Evolutionary conservation across 129 eudicot species (phyloP), one percentile per base, ranked within the genome.

Genomic region (Pseudognaphalium luteoalbum): DNA sequence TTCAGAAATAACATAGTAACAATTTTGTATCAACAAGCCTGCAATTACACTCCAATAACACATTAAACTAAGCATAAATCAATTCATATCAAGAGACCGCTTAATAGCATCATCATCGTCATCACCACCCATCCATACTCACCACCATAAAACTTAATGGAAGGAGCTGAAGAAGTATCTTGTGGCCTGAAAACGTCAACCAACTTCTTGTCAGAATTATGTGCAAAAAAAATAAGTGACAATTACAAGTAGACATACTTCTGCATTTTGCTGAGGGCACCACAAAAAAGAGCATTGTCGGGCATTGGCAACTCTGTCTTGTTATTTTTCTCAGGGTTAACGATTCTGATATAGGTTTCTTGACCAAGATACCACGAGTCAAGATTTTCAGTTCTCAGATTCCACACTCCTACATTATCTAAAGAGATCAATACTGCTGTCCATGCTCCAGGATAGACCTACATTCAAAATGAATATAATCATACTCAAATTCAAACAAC

Each of bases 401-500:
- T 92, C 97, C 97, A 92, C 20, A 89, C 80, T 79, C 97, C 97
- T 30, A 89, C 96, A 10, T 92, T 92, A 79, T 92, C 97, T 47
- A 92, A 87, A 64, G 97, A 92, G 68, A 92, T 83, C 74, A 92
- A 71, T 32, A 92, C 80, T 22, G 96, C 96, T 32, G 97, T 92
- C 97, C 97, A 92, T 61, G 96, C 97, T 30, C 93, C 96, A 34
- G 97, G 97, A 61, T 78, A 92, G 70, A 92, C 97, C 97, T 92
- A 58, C 3, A 77, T 56, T 52, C 19, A 20, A 65, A 65, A 71
- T 21, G 21, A 12, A 51, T 17, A 47, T 12, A 19, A 75, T 63
- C 9, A 70, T 11, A 58, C 30, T 20, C 4, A 41, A 5, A 68
- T 59, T 21, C 65, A 59, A 21, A 21, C 14, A 8, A 9, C 54